Evolutionary conservation across 306 rosid genomes (phyloP).

Genomic region (Rosa rugosa): DNA sequence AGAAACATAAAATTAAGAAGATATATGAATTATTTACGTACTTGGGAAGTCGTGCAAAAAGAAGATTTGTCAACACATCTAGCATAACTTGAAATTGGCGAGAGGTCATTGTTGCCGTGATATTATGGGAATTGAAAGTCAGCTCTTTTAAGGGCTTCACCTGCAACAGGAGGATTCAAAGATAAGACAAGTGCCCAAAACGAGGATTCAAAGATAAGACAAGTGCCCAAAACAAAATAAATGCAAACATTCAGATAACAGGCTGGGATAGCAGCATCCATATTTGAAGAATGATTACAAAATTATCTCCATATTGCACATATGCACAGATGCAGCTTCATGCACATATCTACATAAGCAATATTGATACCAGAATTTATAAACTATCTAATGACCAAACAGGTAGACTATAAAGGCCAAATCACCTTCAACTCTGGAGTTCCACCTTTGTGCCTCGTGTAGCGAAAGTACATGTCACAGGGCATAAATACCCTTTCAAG

Average conservation of each 20-base stretch:
- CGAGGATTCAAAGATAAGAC: constrained; percentile 24
- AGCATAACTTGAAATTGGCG: constrained; percentile 98
- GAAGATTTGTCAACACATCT: constrained; percentile 91
- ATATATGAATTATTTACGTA: constrained; percentile 38
- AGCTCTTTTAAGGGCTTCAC: constrained; percentile 97
- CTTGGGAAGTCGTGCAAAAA: constrained; percentile 93
- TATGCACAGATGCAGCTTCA: not conserved
- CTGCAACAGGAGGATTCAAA: constrained; percentile 51
- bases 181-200: not conserved
- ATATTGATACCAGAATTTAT: not conserved
- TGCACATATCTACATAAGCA: not conserved
- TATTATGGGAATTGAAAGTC: constrained; percentile 77
- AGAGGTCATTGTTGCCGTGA: constrained; percentile 96
- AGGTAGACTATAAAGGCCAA: constrained; percentile 3
- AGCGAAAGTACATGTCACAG: constrained; percentile 91
- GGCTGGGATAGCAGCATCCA: not conserved
- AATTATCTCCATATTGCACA: not conserved
- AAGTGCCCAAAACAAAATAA: not conserved
- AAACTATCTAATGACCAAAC: not conserved
- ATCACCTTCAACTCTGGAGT: constrained; percentile 88
- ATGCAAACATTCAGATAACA: not conserved
- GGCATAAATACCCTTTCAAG: constrained; percentile 99
- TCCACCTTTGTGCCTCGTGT: constrained; percentile 97
- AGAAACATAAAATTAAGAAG: constrained; percentile 18
- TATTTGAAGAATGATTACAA: not conserved